Evolutionary conservation across 2,329 filamentous ascomycete genomes (phyloP).

Genomic region (Clathrospora elynae): DNA sequence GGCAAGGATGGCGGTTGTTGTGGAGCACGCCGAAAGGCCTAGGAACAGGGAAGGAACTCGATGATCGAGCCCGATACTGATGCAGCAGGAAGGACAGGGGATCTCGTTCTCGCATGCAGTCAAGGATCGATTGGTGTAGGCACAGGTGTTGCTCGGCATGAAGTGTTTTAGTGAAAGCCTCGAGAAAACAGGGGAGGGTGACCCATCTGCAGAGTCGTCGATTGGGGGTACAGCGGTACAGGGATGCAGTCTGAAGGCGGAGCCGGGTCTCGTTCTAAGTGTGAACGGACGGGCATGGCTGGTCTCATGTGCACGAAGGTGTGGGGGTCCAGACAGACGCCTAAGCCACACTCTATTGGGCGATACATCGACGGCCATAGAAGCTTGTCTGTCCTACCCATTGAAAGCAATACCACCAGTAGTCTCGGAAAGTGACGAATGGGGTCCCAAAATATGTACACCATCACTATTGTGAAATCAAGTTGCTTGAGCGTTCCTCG

Average conservation of each 20-base stretch:
- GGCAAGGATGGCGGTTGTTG: slow-evolving; percentile 44
- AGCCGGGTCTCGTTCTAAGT: slow-evolving; percentile 32
- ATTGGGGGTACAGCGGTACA: slow-evolving; percentile 34
- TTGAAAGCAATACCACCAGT: slow-evolving; percentile 10
- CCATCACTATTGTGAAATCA: too few relatives aligned
- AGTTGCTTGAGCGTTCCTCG: too few relatives aligned
- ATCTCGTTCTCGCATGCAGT: slow-evolving; percentile 42
- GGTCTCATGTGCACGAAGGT: slow-evolving; percentile 39
- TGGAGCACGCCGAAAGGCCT: slow-evolving; percentile 37
- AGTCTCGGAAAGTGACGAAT: background rate
- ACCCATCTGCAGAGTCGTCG: slow-evolving; percentile 22
- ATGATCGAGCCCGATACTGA: slow-evolving; percentile 40
- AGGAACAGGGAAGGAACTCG: slow-evolving; percentile 36
- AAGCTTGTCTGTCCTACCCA: slow-evolving; percentile 15
- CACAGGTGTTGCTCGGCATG: slow-evolving; percentile 36
- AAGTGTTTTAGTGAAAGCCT: slow-evolving; percentile 40
- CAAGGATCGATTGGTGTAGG: slow-evolving; percentile 36
- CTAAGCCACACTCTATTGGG: slow-evolving; percentile 35
- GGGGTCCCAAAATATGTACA: too few relatives aligned
- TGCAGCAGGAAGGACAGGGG: slow-evolving; percentile 42
- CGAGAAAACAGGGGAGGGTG: slow-evolving; percentile 26
- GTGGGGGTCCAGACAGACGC: slow-evolving; percentile 41
- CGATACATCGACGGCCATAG: slow-evolving; percentile 11
- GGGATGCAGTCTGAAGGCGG: slow-evolving; percentile 36
- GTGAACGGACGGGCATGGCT: slow-evolving; percentile 39